These are phyloP conservation scores for Cyathus striatus DNA, from an alignment of 768 basidiomycete genomes.

Conservation along the genomic window DNA sequence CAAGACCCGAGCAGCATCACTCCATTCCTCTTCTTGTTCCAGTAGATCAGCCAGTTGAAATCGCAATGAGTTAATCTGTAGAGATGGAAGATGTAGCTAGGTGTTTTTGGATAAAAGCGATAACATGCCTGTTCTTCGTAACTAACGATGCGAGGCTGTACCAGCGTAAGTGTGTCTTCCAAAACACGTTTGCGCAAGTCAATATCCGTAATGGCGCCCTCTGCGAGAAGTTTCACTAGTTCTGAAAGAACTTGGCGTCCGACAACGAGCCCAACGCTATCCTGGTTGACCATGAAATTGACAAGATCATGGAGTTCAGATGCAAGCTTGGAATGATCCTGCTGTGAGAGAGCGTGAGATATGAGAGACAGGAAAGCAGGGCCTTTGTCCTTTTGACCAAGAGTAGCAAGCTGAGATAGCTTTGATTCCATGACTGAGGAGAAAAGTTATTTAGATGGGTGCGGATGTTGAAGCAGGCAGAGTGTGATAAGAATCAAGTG, in stretches of 20 bases:
- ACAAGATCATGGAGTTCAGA: slow-evolving; percentile 67
- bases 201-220: slow-evolving; percentile 45
- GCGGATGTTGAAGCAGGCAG: too few relatives aligned
- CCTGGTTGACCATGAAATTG: slow-evolving; percentile 79
- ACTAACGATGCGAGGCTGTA: slow-evolving; percentile 79
- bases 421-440: slow-evolving; percentile 51
- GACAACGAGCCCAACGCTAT: slow-evolving; percentile 78
- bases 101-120: too few relatives aligned
- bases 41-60: slow-evolving; percentile 90
- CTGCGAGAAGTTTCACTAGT: slow-evolving; percentile 65
- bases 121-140: slow-evolving; percentile 91
- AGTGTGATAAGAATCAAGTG: too few relatives aligned
- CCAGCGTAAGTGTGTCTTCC: slow-evolving; percentile 62
- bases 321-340: slow-evolving; percentile 37
- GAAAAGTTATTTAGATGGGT: background rate
- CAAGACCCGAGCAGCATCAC: slow-evolving; percentile 84
- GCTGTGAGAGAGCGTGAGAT: slow-evolving; percentile 53
- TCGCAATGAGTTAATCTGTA: slow-evolving; percentile 74
- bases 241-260: slow-evolving; percentile 85
- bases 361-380: slow-evolving; percentile 69
- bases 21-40: slow-evolving; percentile 90
- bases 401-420: slow-evolving; percentile 54
- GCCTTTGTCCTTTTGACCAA: slow-evolving; percentile 83
- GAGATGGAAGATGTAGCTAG: slow-evolving; percentile 3
- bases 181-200: slow-evolving; percentile 69